These are phyloP conservation scores for Persicaria maculosa DNA, from an alignment of 148 eudicot genomes.

Conservation along the genomic window DNA sequence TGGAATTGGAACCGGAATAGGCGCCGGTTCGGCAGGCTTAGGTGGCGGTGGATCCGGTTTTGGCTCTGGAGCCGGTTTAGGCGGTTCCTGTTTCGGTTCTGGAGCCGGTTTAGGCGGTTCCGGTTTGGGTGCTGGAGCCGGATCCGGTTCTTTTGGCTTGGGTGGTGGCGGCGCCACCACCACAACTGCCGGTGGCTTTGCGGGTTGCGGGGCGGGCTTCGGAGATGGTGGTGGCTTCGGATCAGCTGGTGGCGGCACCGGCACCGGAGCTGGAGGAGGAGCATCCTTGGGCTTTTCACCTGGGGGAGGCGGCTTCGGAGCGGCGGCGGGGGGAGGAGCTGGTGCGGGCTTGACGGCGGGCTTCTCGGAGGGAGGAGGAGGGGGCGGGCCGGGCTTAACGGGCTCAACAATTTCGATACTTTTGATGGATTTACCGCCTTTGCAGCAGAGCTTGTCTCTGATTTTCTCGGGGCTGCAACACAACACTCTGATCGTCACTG, in stretches of 20 bases:
- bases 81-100: neutral
- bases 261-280: neutral
- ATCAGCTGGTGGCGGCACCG: slow-evolving; percentile 11
- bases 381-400: slow-evolving; percentile 15
- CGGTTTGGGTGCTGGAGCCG: neutral
- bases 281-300: too few species aligned
- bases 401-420: slow-evolving; percentile 48
- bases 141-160: slow-evolving; percentile 17
- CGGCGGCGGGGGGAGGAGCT: neutral
- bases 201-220: slow-evolving; percentile 3
- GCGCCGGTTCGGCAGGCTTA: neutral
- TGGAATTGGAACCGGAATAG: slow-evolving; percentile 10
- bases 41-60: slow-evolving; percentile 13
- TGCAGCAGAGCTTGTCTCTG: slow-evolving; percentile 62
- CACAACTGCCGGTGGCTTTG: neutral
- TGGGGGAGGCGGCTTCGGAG: neutral
- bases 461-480: slow-evolving; percentile 85
- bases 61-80: slow-evolving; percentile 11
- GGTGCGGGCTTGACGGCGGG: neutral
- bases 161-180: neutral
- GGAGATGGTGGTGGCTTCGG: slow-evolving; percentile 8
- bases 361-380: slow-evolving; percentile 18
- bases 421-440: slow-evolving; percentile 56
- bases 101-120: neutral
- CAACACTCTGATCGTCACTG: slow-evolving; percentile 60